Conservation (phyloP, 2,329 filamentous ascomycete species). For the Pestalotiopsis sp. region DNA sequence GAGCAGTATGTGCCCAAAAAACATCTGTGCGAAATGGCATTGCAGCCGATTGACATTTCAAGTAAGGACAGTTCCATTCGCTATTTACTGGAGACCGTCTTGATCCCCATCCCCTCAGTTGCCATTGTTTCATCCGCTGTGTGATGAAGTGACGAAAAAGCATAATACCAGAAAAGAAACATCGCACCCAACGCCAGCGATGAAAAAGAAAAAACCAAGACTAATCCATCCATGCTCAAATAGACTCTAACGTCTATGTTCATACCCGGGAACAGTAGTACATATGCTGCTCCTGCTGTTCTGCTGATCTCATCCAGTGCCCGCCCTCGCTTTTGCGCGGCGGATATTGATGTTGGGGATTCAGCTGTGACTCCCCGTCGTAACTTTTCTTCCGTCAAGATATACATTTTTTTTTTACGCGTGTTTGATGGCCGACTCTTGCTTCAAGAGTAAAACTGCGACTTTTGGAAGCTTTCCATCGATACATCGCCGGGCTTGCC, state of each 20-base stretch:
- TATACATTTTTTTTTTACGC: background rate
- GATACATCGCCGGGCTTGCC: conserved; percentile 56
- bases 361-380: too few relatives aligned
- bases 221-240: too few relatives aligned
- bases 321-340: too few relatives aligned
- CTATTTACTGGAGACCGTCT: background rate
- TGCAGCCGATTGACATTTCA: background rate
- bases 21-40: background rate
- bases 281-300: too few relatives aligned
- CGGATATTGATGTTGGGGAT: too few relatives aligned
- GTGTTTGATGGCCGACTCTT: background rate
- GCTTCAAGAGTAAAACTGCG: conserved; percentile 55
- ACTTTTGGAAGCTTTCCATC: conserved; percentile 59
- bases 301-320: too few relatives aligned
- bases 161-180: background rate
- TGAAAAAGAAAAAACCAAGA: too few relatives aligned
- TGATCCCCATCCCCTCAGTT: background rate
- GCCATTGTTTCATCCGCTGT: background rate
- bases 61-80: background rate
- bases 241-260: too few relatives aligned
- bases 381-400: background rate
- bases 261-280: too few relatives aligned
- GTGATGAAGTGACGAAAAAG: background rate
- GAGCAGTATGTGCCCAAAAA: background rate
- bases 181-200: too few relatives aligned